Conservation (phyloP, 192 early-diverging fungal genomes). For the Backusella tuberculispora region DNA sequence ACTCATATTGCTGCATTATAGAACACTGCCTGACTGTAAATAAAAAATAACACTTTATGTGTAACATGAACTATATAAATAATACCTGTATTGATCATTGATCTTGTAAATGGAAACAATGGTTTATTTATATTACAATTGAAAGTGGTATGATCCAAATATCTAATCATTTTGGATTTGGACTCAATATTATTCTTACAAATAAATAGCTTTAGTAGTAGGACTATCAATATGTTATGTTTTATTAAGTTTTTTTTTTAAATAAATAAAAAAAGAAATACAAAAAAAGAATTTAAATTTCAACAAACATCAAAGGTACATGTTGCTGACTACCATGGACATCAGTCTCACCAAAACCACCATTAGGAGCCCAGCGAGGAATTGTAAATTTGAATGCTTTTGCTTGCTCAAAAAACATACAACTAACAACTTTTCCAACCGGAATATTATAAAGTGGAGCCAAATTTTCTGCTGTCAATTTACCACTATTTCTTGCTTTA, state of each 20-base stretch:
- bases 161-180: too few species aligned
- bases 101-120: too few species aligned
- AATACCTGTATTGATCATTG: too few species aligned
- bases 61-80: too few species aligned
- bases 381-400: conserved; percentile 32
- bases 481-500: not conserved
- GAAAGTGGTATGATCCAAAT: too few species aligned
- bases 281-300: conserved; percentile 28
- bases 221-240: too few species aligned
- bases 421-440: conserved; percentile 4
- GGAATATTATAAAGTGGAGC: conserved; percentile 21
- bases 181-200: too few species aligned
- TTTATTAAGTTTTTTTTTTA: not conserved
- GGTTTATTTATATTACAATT: too few species aligned
- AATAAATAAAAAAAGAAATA: not conserved
- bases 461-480: not conserved
- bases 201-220: too few species aligned
- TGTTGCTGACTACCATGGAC: conserved; percentile 27
- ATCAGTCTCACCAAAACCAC: conserved; percentile 33
- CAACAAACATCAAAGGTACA: conserved; percentile 26
- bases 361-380: conserved; percentile 26
- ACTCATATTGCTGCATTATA: too few species aligned
- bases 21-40: too few species aligned
- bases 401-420: conserved; percentile 28
- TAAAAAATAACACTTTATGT: too few species aligned